Evolutionary conservation across 768 basidiomycete genomes (phyloP).

Genomic region (button mushroom (Agaricus bisporus)): DNA sequence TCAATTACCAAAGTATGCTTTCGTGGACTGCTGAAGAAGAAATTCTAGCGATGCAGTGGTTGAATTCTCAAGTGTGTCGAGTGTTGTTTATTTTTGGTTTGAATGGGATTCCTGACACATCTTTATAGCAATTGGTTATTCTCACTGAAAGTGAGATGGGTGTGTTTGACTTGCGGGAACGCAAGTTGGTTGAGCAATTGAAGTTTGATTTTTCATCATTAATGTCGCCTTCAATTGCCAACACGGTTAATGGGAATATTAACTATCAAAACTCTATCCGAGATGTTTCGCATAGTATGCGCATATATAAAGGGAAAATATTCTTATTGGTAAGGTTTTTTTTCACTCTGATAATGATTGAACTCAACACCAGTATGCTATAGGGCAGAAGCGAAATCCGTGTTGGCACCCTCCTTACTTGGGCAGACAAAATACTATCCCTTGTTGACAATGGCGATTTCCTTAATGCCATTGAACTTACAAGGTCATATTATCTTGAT

Average conservation of each 20-base stretch:
- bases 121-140: constrained; percentile 58
- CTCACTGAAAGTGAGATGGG: constrained; percentile 53
- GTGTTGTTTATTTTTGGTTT: constrained; percentile 12
- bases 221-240: constrained; percentile 45
- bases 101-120: constrained; percentile 6
- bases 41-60: constrained; percentile 79
- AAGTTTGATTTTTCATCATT: constrained; percentile 51
- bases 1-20: constrained; percentile 56
- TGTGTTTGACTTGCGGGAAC: constrained; percentile 60
- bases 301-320: constrained; percentile 84
- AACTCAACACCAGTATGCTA: constrained; percentile 5
- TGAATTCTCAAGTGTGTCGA: constrained; percentile 77
- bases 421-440: constrained; percentile 89
- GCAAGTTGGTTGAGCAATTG: constrained; percentile 56
- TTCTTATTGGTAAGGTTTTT: constrained; percentile 70
- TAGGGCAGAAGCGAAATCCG: constrained; percentile 62
- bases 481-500: constrained; percentile 74
- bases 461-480: constrained; percentile 81
- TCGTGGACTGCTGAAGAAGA: constrained; percentile 56
- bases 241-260: constrained; percentile 39
- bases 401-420: constrained; percentile 84
- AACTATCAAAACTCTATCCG: constrained; percentile 43
- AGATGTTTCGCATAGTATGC: constrained; percentile 64
- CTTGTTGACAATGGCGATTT: constrained; percentile 86
- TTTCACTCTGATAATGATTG: not conserved